Percentiles rank a stretch among this genome's conserved stretches.
Evolutionary conservation across 164 flowering plant genomes (phyloP).

Genomic region (Warburgia ugandensis): DNA sequence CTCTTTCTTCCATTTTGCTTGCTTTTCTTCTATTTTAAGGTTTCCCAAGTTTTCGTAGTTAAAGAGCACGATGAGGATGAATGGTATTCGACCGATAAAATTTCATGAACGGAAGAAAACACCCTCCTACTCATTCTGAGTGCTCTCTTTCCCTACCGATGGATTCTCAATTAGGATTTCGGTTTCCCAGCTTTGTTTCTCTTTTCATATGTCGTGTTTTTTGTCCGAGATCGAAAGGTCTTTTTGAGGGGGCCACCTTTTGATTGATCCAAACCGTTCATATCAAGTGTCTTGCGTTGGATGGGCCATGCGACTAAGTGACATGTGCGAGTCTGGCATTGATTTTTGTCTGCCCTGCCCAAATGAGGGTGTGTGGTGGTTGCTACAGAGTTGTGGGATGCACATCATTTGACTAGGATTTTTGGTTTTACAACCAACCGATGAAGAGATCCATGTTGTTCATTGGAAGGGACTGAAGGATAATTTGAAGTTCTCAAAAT

Average conservation of each 20-base stretch:
- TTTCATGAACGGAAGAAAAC: slow-evolving; percentile 11
- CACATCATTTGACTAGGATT: neutral
- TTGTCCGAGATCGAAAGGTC: no score
- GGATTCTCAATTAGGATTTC: neutral
- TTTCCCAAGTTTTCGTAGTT: neutral
- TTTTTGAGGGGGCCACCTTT: no score
- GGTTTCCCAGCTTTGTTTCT: neutral
- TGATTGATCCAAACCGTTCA: no score
- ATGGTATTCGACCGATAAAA: neutral
- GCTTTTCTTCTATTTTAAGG: neutral
- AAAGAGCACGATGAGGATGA: slow-evolving; percentile 11
- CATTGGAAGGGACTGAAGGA: neutral
- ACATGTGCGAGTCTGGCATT: no score
- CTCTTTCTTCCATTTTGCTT: neutral
- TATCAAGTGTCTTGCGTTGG: no score
- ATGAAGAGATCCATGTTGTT: slow-evolving; percentile 2
- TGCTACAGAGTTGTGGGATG: no score
- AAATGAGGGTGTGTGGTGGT: no score
- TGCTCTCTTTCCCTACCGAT: slow-evolving; percentile 2
- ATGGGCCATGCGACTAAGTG: no score
- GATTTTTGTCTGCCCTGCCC: no score
- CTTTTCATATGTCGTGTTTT: no score
- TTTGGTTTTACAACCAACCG: neutral
- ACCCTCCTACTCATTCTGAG: slow-evolving; percentile 23
- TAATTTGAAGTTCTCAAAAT: neutral